Evolutionary conservation across 2,329 filamentous ascomycete species (phyloP).

Genomic region (Plenodomus tracheiphilus): DNA sequence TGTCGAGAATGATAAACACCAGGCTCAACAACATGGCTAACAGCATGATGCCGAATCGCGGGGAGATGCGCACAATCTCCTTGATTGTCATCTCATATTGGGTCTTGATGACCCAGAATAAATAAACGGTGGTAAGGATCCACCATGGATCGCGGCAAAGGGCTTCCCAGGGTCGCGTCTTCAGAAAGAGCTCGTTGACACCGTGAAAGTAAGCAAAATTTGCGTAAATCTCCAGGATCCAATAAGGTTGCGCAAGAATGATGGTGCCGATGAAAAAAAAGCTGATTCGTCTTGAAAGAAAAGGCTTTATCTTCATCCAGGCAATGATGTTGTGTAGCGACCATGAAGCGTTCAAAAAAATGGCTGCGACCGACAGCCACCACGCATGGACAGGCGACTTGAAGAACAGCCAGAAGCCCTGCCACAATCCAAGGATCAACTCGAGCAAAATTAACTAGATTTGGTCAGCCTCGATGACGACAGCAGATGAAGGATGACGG

Average conservation of each 20-base stretch:
- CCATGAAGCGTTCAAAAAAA: slow-evolving; percentile 66
- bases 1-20: slow-evolving; percentile 64
- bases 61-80: slow-evolving; percentile 63
- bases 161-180: slow-evolving; percentile 63
- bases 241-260: slow-evolving; percentile 63
- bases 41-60: slow-evolving; percentile 66
- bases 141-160: slow-evolving; percentile 69
- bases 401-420: slow-evolving; percentile 64
- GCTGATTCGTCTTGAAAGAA: slow-evolving; percentile 56
- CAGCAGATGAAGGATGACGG: slow-evolving; percentile 7
- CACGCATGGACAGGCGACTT: slow-evolving; percentile 61
- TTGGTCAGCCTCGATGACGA: too few relatives aligned
- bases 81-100: slow-evolving; percentile 62
- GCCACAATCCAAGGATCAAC: slow-evolving; percentile 56
- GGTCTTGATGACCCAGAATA: slow-evolving; percentile 66
- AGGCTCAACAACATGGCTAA: slow-evolving; percentile 64
- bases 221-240: slow-evolving; percentile 66
- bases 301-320: slow-evolving; percentile 69
- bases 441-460: slow-evolving; percentile 52
- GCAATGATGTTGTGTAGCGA: slow-evolving; percentile 67
- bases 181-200: slow-evolving; percentile 56
- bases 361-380: slow-evolving; percentile 64
- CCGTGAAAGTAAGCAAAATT: slow-evolving; percentile 68
- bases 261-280: slow-evolving; percentile 63
- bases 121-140: slow-evolving; percentile 63